These are phyloP conservation scores for Reticulascus tulasneorum DNA, from an alignment of 2,329 filamentous ascomycete species.

Conservation along the genomic window DNA sequence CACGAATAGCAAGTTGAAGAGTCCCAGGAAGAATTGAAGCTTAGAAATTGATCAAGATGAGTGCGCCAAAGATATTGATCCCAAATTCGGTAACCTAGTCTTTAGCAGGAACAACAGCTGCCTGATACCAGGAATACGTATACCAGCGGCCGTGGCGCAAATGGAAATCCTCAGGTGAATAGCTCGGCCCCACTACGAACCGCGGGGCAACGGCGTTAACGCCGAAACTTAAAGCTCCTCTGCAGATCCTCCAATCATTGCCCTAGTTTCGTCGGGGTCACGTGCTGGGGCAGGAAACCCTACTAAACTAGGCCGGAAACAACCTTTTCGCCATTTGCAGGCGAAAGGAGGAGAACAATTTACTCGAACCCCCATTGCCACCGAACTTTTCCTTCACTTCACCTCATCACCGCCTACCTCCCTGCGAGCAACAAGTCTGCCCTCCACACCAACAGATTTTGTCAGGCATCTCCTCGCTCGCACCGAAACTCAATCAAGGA, in stretches of 20 bases:
- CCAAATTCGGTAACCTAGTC: too few relatives aligned
- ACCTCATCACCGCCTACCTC: slow-evolving; percentile 38
- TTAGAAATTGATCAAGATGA: neutral
- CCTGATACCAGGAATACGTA: too few relatives aligned
- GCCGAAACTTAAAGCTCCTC: too few relatives aligned
- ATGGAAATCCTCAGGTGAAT: too few relatives aligned
- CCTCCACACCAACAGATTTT: slow-evolving; percentile 44
- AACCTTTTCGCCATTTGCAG: slow-evolving; percentile 12
- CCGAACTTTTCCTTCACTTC: slow-evolving; percentile 43
- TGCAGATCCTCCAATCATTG: neutral
- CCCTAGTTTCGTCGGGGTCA: slow-evolving; percentile 18
- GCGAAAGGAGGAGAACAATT: slow-evolving; percentile 16
- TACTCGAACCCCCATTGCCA: slow-evolving; percentile 8
- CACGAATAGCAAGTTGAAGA: neutral
- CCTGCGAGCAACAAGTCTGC: slow-evolving; percentile 49
- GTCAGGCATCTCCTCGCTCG: slow-evolving; percentile 46
- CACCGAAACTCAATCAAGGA: slow-evolving; percentile 35
- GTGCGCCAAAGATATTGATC: too few relatives aligned
- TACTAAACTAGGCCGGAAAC: slow-evolving; percentile 28
- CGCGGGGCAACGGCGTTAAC: too few relatives aligned
- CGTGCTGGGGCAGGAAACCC: slow-evolving; percentile 35
- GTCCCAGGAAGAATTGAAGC: neutral
- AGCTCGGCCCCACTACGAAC: too few relatives aligned
- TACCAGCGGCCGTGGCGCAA: too few relatives aligned
- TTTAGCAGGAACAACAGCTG: too few relatives aligned